These are phyloP conservation scores for Isabelozyma gotoi DNA, from an alignment of 805 yeast species.

Conservation along the genomic window DNA sequence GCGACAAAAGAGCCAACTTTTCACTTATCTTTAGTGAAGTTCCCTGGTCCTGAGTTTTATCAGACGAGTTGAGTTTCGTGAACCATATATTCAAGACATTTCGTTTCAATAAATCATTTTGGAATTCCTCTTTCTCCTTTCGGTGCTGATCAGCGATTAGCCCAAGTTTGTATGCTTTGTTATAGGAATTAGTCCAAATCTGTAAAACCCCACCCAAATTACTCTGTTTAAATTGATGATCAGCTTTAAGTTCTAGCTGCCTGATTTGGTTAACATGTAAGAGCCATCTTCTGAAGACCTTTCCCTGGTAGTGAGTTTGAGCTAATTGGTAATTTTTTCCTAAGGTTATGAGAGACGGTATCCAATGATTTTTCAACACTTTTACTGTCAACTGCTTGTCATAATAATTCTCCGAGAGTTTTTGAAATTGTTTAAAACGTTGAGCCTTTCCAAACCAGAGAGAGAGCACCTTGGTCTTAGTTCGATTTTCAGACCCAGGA, in stretches of 20 bases:
- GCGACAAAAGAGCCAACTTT: background rate
- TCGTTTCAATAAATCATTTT: background rate
- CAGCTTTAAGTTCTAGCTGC: background rate
- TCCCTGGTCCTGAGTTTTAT: too few species aligned
- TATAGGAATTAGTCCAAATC: background rate
- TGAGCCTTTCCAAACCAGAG: slow-evolving; percentile 11
- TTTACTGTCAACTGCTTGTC: slow-evolving; percentile 5
- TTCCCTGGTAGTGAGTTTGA: background rate
- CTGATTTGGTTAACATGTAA: background rate
- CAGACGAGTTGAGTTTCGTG: slow-evolving; percentile 5
- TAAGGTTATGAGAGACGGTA: background rate
- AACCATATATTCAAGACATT: slow-evolving; percentile 5
- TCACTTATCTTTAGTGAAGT: slow-evolving; percentile 5
- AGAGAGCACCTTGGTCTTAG: slow-evolving; percentile 4
- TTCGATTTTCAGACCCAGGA: background rate
- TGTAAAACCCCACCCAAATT: background rate
- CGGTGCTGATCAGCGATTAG: background rate
- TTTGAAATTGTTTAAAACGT: slow-evolving; percentile 1
- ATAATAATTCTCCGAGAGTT: slow-evolving; percentile 8
- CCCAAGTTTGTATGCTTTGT: background rate
- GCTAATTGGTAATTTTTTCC: background rate
- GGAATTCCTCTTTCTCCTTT: background rate
- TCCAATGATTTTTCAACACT: slow-evolving; percentile 4
- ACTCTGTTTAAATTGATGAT: background rate
- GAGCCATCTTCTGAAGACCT: background rate